Percentiles rank a stretch among this genome's conserved stretches.
Conservation (phyloP, 305 asterid species). For the Fraxinus baroniana region DNA sequence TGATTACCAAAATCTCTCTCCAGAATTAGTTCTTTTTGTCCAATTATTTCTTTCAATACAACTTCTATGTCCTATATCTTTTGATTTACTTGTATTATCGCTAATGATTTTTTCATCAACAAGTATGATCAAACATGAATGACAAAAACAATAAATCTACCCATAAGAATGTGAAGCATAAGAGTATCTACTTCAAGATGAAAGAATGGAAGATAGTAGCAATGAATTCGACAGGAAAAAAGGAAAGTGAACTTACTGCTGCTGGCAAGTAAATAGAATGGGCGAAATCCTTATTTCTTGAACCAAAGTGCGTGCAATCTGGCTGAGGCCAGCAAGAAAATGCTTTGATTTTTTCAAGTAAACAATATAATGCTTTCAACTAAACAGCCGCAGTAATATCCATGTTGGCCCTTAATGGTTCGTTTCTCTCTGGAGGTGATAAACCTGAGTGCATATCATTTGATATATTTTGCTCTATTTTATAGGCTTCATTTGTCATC, state of each 20-base stretch:
- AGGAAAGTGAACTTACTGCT: slow-evolving; percentile 27
- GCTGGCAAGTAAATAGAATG: not conserved
- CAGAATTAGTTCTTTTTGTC: not conserved
- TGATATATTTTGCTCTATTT: slow-evolving; percentile 48
- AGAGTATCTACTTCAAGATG: not conserved
- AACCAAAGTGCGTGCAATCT: slow-evolving; percentile 7
- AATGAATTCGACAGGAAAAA: not conserved
- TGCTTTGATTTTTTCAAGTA: not conserved
- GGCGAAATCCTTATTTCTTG: not conserved
- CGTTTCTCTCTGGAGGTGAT: slow-evolving; percentile 34
- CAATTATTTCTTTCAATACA: not conserved
- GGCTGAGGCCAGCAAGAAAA: slow-evolving; percentile 14
- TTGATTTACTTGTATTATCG: slow-evolving; percentile 1
- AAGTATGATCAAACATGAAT: slow-evolving; percentile 11
- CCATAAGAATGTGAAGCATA: not conserved
- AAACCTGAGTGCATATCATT: slow-evolving; percentile 26
- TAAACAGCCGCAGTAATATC: slow-evolving; percentile 53
- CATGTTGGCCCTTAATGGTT: slow-evolving; percentile 29
- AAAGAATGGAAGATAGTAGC: slow-evolving; percentile 2
- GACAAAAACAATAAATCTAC: slow-evolving; percentile 12
- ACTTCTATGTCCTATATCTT: not conserved
- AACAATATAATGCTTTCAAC: slow-evolving; percentile 12
- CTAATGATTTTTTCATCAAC: not conserved
- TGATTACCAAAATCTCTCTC: not conserved
- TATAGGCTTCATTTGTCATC: slow-evolving; percentile 71